Percentiles rank a stretch among this genome's conserved stretches.
Evolutionary conservation across 805 yeast species (phyloP).

Genomic region (Suhomyces emberorum): DNA sequence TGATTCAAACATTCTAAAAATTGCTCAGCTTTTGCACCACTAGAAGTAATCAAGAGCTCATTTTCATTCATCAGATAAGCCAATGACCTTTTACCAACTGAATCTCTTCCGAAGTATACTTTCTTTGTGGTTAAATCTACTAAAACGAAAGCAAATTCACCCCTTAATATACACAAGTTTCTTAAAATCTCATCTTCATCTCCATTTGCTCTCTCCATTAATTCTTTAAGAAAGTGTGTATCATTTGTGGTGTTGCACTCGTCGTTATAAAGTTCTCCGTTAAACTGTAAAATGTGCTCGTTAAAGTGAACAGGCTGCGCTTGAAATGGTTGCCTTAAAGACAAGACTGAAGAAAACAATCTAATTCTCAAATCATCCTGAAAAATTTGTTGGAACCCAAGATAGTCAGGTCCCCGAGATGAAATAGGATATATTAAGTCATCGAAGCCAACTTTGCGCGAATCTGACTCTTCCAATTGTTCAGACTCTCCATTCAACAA

Average conservation of each 20-base stretch:
- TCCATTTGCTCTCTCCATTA: conserved; percentile 4
- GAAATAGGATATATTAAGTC: conserved; percentile 8
- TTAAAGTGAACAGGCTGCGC: conserved; percentile 58
- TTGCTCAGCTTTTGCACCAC: neutral
- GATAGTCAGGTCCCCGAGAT: conserved; percentile 62
- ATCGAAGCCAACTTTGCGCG: neutral
- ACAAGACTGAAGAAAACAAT: conserved; percentile 68
- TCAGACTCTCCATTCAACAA: conserved; percentile 6
- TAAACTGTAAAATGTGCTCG: conserved; percentile 60
- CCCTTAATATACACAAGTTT: conserved; percentile 50
- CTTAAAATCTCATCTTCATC: conserved; percentile 33
- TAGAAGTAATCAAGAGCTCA: conserved; percentile 41
- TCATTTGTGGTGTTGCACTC: conserved; percentile 58
- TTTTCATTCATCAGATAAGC: conserved; percentile 36
- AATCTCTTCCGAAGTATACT: conserved; percentile 80
- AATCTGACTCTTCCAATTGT: conserved; percentile 1
- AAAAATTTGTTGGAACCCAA: conserved; percentile 15
- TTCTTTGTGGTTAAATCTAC: conserved; percentile 37
- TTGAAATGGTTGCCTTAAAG: conserved; percentile 76
- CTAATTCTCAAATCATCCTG: conserved; percentile 20
- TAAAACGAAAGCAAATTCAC: conserved; percentile 77
- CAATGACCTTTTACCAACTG: conserved; percentile 77
- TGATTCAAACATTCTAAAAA: conserved; percentile 56
- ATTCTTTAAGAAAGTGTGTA: conserved; percentile 48
- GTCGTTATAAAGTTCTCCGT: conserved; percentile 82